These are phyloP conservation scores for Piper longum DNA, from an alignment of 164 flowering plant genomes.

Conservation along the genomic window DNA sequence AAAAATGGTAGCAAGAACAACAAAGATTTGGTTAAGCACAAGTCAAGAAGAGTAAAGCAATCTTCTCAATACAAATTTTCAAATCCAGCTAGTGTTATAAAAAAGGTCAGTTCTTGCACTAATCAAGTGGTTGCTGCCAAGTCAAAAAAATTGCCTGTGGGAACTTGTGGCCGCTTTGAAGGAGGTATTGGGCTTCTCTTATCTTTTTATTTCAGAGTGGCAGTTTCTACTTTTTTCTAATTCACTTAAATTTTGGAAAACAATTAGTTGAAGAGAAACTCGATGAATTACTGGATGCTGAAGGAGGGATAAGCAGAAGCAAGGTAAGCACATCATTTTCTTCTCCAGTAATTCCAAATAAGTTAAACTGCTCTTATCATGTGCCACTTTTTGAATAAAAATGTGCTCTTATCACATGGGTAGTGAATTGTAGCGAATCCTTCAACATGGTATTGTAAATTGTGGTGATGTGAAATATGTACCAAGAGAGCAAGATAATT, in stretches of 20 bases:
- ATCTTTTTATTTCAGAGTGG: background rate
- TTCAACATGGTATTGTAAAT: no score
- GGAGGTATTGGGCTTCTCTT: constrained; percentile 37
- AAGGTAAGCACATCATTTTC: constrained; percentile 37
- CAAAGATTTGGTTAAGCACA: constrained; percentile 12
- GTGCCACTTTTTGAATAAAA: no score
- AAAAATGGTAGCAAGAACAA: constrained; percentile 9
- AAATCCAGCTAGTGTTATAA: constrained; percentile 28
- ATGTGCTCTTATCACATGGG: no score
- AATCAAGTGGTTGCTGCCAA: constrained; percentile 20
- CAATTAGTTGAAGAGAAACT: constrained; percentile 75
- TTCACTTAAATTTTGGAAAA: constrained; percentile 1
- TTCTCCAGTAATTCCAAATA: background rate
- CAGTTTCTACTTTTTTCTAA: background rate
- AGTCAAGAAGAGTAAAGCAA: constrained; percentile 19
- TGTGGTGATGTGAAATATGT: no score
- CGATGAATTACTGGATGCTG: constrained; percentile 67
- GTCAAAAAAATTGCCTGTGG: constrained; percentile 36
- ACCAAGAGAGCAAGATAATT: no score
- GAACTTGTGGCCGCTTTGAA: constrained; percentile 37
- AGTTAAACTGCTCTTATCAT: no score
- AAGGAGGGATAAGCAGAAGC: constrained; percentile 82
- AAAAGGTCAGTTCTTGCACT: constrained; percentile 32
- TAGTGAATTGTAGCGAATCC: no score
- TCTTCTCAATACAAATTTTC: constrained; percentile 25